Evolutionary conservation across 108 stramenopile genomes (phyloP).

Genomic region (Skeletonema marinoi): DNA sequence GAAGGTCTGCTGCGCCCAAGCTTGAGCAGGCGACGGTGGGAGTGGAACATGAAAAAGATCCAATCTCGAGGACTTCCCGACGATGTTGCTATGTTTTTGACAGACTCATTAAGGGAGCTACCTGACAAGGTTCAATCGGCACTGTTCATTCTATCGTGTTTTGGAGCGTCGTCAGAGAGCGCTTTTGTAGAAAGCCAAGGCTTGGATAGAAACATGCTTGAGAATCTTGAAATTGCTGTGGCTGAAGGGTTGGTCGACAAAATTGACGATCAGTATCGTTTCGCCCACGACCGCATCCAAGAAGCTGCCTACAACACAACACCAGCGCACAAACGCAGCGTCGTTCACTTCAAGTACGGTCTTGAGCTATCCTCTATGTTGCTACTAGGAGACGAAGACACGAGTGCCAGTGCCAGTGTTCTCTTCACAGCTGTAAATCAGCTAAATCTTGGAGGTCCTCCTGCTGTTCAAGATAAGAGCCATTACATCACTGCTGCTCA

Average conservation of each 20-base stretch:
- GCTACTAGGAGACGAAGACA: background rate
- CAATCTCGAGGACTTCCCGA: conserved; percentile 6
- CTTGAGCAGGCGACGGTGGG: conserved; percentile 7
- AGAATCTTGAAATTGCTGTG: background rate
- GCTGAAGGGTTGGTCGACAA: conserved; percentile 1
- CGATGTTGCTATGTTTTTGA: conserved; percentile 1
- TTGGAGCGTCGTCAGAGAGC: background rate
- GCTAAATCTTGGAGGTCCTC: too few species aligned
- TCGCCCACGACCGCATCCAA: background rate
- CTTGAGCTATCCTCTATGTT: background rate
- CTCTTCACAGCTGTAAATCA: conserved; percentile 16
- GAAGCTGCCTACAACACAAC: conserved; percentile 19
- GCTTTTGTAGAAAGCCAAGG: too few species aligned
- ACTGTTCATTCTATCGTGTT: background rate
- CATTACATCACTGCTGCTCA: background rate
- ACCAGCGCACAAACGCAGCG: background rate
- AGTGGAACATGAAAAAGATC: conserved; percentile 20
- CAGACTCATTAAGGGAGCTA: background rate
- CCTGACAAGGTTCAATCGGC: background rate
- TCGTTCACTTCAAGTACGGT: background rate
- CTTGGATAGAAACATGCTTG: too few species aligned
- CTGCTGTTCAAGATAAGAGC: too few species aligned
- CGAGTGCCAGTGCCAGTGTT: background rate
- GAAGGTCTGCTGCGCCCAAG: conserved; percentile 10
- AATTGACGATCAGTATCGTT: background rate